Evolutionary conservation across 306 rosid species (phyloP), one percentile per base, ranked within the genome.

Genomic region (Fragaria nilgerrensis): DNA sequence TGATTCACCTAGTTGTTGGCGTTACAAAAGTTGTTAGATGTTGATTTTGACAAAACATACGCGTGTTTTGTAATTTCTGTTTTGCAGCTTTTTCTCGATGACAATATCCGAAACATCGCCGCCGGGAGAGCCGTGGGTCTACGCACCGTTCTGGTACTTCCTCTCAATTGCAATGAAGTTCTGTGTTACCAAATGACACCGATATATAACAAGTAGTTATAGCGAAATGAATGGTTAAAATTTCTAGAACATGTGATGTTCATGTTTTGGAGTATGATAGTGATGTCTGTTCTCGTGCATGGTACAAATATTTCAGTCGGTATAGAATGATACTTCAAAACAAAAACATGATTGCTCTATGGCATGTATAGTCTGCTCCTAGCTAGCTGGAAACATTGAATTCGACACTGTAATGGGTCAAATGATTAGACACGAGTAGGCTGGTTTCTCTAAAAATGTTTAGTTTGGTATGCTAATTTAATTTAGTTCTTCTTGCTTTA

Each of bases 71-170:
- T 70, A 27, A 41, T 23, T 15, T 58, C 1, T 47, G 29, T 20
- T 32, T 14, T 27, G 73, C 91, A 94, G 98, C 72, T 94, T 48
- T 92, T 94, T 79, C 75, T 94, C 16, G 98, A 94, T 64, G 98
- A 92, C 84, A 94, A 82, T 77, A 73, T 76, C 37, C 86, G 82
- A 36, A 94, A 92, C 48, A 44, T 94, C 37, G 89, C 90, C 0
- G 92, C 97, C 13, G 97, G 90, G 3, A 94, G 87, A 77, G 88
- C 92, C 62, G 39, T 85, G 78, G 96, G 97, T 41, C 92, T 94
- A 32, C 79, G 85, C 55, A 94, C 98, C 1, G 96, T 84, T 78
- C 76, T 94, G 90, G 14, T 39, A 39, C 44, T 59, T 25, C 16
- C 29, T n/a, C 36, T 22, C 34, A 15, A 7, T 43, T 12, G 9